phyloP scores from a whole-genome alignment of 2,329 filamentous ascomycete species.

The Corinectria fuckeliana region DNA sequence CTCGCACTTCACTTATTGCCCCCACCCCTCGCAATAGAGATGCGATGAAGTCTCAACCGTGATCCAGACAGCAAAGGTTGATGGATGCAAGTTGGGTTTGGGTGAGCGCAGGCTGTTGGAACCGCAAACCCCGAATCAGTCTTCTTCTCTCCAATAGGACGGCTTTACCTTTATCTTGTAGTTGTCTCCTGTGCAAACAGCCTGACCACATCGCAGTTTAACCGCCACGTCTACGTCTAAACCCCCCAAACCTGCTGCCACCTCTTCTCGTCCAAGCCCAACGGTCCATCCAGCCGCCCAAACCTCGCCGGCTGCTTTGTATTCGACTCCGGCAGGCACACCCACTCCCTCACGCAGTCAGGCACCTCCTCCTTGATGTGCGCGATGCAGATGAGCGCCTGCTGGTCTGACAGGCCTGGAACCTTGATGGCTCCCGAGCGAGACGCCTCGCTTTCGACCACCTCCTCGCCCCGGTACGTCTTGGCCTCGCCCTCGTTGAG shows the following conservation, averaged over 20 bases:
- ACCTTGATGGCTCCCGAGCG: constrained; percentile 57
- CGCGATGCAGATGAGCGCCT: constrained; percentile 91
- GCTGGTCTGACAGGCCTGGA: constrained; percentile 68
- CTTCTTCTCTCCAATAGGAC: neutral
- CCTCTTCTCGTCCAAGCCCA: constrained; percentile 61
- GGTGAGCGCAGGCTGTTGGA: neutral
- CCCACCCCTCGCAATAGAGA: neutral
- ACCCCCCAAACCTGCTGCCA: constrained; percentile 73
- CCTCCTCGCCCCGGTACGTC: constrained; percentile 43
- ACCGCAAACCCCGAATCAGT: neutral
- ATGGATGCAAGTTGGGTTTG: neutral
- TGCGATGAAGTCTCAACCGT: neutral
- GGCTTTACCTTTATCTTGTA: neutral
- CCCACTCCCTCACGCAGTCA: constrained; percentile 80
- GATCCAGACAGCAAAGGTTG: neutral
- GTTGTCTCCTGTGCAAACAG: neutral
- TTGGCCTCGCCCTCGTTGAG: constrained; percentile 69
- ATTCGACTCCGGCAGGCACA: constrained; percentile 82
- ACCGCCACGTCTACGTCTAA: neutral
- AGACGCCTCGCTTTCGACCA: constrained; percentile 55
- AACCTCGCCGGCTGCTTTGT: constrained; percentile 66
- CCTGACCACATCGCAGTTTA: neutral
- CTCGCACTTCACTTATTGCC: neutral
- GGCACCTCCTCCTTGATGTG: constrained; percentile 93
- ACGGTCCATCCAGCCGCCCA: constrained; percentile 67